A percentile compares a stretch with the other conserved stretches of the same genome.
These are phyloP conservation scores for Penicillium sp. DNA, from an alignment of 2,329 filamentous ascomycete genomes.

Conservation along the genomic window DNA sequence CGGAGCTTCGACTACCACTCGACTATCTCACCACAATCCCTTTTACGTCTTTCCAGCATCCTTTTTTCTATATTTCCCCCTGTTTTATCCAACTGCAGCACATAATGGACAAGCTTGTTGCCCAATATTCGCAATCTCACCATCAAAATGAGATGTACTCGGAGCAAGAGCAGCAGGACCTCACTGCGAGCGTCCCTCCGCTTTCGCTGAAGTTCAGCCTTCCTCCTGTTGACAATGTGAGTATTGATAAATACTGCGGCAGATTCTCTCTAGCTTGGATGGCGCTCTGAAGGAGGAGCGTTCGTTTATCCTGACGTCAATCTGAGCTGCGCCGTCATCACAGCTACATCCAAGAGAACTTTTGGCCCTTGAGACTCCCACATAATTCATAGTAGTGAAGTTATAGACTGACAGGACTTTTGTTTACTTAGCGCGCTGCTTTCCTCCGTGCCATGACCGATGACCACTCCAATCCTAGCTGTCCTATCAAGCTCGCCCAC, in stretches of 20 bases:
- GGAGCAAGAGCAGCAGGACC: slow-evolving; percentile 71
- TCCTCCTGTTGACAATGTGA: slow-evolving; percentile 85
- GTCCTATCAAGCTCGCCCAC: slow-evolving; percentile 99
- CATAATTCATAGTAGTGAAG: neutral
- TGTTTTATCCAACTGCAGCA: slow-evolving; percentile 9
- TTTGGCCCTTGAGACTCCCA: neutral
- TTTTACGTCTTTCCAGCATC: slow-evolving; percentile 9
- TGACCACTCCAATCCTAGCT: slow-evolving; percentile 93
- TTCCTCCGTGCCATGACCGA: slow-evolving; percentile 97
- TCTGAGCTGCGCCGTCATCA: slow-evolving; percentile 10
- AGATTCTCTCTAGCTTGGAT: slow-evolving; percentile 1
- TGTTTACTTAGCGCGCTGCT: slow-evolving; percentile 66
- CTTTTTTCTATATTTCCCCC: slow-evolving; percentile 4
- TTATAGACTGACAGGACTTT: slow-evolving; percentile 4
- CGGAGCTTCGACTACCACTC: slow-evolving; percentile 26
- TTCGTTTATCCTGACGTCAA: slow-evolving; percentile 10
- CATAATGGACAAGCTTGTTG: slow-evolving; percentile 87
- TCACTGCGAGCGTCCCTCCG: slow-evolving; percentile 67
- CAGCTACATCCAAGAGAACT: slow-evolving; percentile 8
- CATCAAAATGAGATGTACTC: slow-evolving; percentile 70
- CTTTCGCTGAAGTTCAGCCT: slow-evolving; percentile 92
- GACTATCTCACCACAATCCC: slow-evolving; percentile 17
- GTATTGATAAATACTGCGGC: slow-evolving; percentile 31
- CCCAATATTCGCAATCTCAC: slow-evolving; percentile 80
- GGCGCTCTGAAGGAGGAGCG: neutral